Evolutionary conservation across 2,329 filamentous ascomycete species (phyloP).

Genomic region (Penicillium sp.): DNA sequence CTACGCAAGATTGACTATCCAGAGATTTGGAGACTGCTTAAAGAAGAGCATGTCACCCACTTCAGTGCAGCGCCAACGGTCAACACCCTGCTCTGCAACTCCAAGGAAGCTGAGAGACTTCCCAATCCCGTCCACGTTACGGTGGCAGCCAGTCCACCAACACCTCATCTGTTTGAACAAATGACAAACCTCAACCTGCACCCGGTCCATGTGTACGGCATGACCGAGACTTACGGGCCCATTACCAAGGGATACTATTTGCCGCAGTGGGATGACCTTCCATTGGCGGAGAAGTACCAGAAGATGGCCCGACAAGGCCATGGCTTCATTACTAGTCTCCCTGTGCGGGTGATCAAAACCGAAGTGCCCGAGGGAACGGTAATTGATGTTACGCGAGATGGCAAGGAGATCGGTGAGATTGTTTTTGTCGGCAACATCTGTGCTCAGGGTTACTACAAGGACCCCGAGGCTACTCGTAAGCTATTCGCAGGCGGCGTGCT

Average conservation of each 20-base stretch:
- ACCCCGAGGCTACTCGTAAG: conserved; percentile 76
- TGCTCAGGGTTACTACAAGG: conserved; percentile 86
- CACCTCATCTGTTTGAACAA: conserved; percentile 82
- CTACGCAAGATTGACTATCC: conserved; percentile 93
- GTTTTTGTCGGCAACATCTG: conserved; percentile 91
- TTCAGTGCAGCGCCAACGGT: conserved; percentile 96
- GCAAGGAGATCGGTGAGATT: conserved; percentile 75
- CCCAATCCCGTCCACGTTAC: conserved; percentile 73
- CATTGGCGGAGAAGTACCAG: conserved; percentile 70
- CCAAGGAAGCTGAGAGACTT: conserved; percentile 67
- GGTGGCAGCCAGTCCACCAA: conserved; percentile 87
- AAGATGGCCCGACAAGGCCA: conserved; percentile 94
- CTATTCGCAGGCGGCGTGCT: conserved; percentile 81
- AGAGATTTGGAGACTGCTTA: conserved; percentile 83
- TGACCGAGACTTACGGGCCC: conserved; percentile 86
- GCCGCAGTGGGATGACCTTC: conserved; percentile 74
- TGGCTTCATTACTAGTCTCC: conserved; percentile 78
- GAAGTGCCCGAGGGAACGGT: conserved; percentile 65
- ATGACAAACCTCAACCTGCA: conserved; percentile 84
- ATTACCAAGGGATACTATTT: conserved; percentile 91
- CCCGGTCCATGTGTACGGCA: conserved; percentile 89
- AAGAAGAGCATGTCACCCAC: conserved; percentile 82
- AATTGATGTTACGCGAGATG: conserved; percentile 63
- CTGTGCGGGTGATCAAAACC: conserved; percentile 75
- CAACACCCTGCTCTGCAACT: conserved; percentile 83